Base-by-base conservation (phyloP, 225 moss, liverwort and hornwort species). In the Lunularia cruciata region DNA sequence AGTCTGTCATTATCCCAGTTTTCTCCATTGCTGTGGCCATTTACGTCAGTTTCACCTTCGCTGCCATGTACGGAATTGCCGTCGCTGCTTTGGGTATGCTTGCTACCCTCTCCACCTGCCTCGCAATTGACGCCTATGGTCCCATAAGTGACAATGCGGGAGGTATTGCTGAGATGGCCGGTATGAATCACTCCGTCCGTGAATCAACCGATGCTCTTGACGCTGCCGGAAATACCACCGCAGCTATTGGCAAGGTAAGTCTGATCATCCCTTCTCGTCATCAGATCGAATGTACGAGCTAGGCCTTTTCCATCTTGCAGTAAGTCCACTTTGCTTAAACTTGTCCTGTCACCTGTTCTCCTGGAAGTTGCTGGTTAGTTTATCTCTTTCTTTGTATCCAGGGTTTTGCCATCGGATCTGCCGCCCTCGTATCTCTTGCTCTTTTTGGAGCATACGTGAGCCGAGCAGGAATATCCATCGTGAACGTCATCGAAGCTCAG, bases 391-490 rank as follows among this genome's bases (percentile, higher is more conserved):
- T n/a, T n/a, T n/a, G n/a, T n/a, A n/a, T 15, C 5, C 78, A 78
- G 81, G 84, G 84, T 34, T 84, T 84, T 54, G 84, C 84, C 28
- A 84, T 84, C 11, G 84, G 84, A 47, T 84, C 84, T 25, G 84
- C 84, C 15, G 84, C 84, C 5, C 77, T 84, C 9, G 84, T 84
- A 12, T 84, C 94, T 0, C 80, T 95, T 5, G 94, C 94, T 19
- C 64, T 95, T 46, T 95, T 95, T 37, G 94, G 94, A 64, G 94
- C 94, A 8, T 95, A 86, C 23, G 91, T 95, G 49, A 95, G 91
- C 62, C 80, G 94, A 22, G 94, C 94, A 16, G 94, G 94, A 15
- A 88, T 95, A 10, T 84, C 82, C 0, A 84, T 75, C 32, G 91
- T 95, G 18, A 89, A 95, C 62, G 94, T 95, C 19, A 88, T 95